Evolutionary conservation across 2,329 filamentous ascomycete genomes (phyloP).

Genomic region (Cercospora sp.): DNA sequence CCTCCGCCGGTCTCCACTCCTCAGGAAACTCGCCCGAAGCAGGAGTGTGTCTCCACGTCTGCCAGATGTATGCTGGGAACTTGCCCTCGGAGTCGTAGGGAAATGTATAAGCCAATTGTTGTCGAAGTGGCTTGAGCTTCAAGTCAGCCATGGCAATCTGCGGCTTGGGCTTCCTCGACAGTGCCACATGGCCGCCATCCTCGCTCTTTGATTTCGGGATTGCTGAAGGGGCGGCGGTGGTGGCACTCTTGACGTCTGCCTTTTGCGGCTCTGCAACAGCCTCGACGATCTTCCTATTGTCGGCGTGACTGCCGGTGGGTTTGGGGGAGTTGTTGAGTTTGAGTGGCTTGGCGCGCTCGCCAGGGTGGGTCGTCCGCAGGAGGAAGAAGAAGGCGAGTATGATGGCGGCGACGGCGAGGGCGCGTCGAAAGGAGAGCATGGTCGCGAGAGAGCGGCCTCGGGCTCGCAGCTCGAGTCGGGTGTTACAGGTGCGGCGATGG

Average conservation of each 20-base stretch:
- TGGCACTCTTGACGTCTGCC: constrained; percentile 19
- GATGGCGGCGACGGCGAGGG: constrained; percentile 69
- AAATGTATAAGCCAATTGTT: constrained; percentile 88
- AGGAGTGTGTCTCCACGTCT: constrained; percentile 93
- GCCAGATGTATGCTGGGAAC: constrained; percentile 98
- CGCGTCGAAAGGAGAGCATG: constrained; percentile 80
- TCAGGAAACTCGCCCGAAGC: constrained; percentile 72
- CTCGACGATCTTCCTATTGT: constrained; percentile 40
- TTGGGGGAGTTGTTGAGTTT: constrained; percentile 40
- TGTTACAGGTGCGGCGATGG: neutral
- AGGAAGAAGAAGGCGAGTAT: constrained; percentile 70
- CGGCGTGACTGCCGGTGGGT: constrained; percentile 40
- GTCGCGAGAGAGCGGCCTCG: constrained; percentile 12
- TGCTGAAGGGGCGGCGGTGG: constrained; percentile 25
- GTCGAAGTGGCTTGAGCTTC: constrained; percentile 69
- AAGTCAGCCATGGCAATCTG: constrained; percentile 70
- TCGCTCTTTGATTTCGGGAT: constrained; percentile 35
- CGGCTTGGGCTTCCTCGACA: constrained; percentile 46
- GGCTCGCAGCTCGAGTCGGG: neutral
- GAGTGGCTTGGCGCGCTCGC: constrained; percentile 21
- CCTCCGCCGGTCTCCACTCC: constrained; percentile 77
- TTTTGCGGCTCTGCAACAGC: constrained; percentile 26
- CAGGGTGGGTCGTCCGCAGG: constrained; percentile 60
- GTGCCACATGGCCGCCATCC: constrained; percentile 31
- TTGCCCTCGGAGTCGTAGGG: constrained; percentile 85